Conservation (phyloP, 305 asterid genomes). For the Fraxinus xanthoxyloides region DNA sequence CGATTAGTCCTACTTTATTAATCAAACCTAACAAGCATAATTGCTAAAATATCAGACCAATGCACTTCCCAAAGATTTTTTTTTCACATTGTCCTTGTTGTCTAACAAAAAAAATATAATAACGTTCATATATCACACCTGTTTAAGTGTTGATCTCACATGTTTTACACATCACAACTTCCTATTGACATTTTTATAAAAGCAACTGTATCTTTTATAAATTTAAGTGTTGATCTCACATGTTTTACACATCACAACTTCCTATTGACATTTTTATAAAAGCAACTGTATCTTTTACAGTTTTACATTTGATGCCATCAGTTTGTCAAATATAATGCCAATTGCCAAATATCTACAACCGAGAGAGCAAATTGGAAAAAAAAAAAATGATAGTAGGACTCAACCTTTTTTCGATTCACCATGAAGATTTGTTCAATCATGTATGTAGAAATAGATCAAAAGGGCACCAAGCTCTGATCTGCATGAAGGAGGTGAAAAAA, state of each 20-base stretch:
- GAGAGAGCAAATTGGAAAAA: neutral
- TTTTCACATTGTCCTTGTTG: neutral
- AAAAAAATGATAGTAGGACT: neutral
- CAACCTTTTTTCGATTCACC: constrained; percentile 78
- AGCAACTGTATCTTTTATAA: neutral
- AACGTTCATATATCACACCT: neutral
- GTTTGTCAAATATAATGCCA: neutral
- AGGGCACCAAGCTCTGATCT: constrained; percentile 84
- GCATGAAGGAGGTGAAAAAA: constrained; percentile 24
- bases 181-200: neutral
- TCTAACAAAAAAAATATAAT: neutral
- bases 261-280: neutral
- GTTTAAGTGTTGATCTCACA: neutral
- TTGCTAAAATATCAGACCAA: neutral
- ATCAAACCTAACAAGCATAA: neutral
- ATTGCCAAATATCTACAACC: neutral
- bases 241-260: neutral
- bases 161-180: neutral
- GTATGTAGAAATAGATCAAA: constrained; percentile 64
- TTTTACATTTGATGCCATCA: neutral
- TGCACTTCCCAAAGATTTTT: neutral
- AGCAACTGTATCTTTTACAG: neutral
- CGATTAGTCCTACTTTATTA: neutral
- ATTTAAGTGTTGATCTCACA: neutral
- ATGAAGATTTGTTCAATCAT: constrained; percentile 76